Conservation (phyloP, 345 rosid genomes). For the Lenwebbia sp. region DNA sequence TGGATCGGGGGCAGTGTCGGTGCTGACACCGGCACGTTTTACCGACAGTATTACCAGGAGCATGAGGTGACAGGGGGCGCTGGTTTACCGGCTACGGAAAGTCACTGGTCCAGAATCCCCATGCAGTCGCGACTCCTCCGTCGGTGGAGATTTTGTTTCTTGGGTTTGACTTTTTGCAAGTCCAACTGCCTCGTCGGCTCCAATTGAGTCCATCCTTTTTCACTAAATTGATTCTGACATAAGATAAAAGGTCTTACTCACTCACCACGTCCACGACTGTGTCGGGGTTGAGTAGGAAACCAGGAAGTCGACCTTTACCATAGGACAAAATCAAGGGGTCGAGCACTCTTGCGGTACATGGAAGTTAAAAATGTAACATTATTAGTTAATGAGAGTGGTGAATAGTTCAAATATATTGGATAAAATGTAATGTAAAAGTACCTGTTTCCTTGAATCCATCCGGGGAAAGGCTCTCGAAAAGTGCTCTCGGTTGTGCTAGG, state of each 20-base stretch:
- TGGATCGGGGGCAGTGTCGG: background rate
- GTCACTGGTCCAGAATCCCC: background rate
- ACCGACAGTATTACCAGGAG: background rate
- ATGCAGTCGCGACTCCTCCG: background rate
- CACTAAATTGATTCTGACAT: no score
- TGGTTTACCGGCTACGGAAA: background rate
- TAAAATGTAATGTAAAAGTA: no score
- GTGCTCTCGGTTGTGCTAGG: conserved; percentile 18
- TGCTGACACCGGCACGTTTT: background rate
- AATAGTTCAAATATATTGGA: no score
- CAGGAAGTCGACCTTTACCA: conserved; percentile 22
- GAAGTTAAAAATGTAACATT: background rate
- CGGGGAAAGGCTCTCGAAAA: conserved; percentile 19
- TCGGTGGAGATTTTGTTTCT: background rate
- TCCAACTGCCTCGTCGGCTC: background rate
- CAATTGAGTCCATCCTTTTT: no score
- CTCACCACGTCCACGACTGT: conserved; percentile 9
- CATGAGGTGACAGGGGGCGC: background rate
- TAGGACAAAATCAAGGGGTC: conserved; percentile 25
- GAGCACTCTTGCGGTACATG: conserved; percentile 6
- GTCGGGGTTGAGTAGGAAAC: conserved; percentile 6
- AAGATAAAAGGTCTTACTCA: background rate
- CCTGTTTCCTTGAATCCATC: conserved; percentile 18
- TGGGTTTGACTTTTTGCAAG: no score
- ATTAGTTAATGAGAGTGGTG: no score